Evolutionary conservation across 1,284 basidiomycete genomes (phyloP).

Genomic region (Sporisorium graminicola): DNA sequence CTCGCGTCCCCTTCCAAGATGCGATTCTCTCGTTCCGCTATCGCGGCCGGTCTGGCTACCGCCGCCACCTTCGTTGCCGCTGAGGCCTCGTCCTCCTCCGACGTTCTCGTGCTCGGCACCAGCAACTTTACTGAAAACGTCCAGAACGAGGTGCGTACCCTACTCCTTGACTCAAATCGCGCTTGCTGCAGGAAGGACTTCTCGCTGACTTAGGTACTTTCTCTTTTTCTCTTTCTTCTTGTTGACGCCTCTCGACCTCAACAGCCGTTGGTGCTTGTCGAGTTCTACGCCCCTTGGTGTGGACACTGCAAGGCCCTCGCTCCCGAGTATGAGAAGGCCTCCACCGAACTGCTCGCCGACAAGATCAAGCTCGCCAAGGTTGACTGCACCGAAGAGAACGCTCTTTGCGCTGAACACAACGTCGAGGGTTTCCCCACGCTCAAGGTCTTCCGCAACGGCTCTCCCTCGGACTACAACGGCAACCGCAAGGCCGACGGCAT

Average conservation of each 20-base stretch:
- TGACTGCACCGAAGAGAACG: conserved; percentile 75
- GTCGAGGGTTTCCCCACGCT: conserved; percentile 91
- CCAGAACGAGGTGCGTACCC: conserved; percentile 71
- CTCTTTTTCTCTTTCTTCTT: too few species aligned
- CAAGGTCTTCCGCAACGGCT: conserved; percentile 92
- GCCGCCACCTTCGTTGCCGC: conserved; percentile 71
- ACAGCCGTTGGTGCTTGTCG: conserved; percentile 86
- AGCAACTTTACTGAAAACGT: conserved; percentile 80
- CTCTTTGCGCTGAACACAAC: conserved; percentile 74
- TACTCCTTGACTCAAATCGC: neutral
- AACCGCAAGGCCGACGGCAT: conserved; percentile 96
- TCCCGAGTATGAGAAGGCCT: conserved; percentile 90
- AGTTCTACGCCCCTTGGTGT: conserved; percentile 94
- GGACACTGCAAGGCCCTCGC: conserved; percentile 79
- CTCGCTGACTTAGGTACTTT: conserved; percentile 6
- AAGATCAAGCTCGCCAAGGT: conserved; percentile 90
- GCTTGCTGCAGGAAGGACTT: neutral
- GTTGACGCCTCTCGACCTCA: neutral
- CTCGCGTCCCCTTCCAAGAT: conserved; percentile 26
- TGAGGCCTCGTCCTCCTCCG: conserved; percentile 76
- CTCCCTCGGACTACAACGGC: conserved; percentile 80
- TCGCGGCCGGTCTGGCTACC: conserved; percentile 54
- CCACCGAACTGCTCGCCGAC: conserved; percentile 86
- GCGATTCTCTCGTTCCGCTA: conserved; percentile 52
- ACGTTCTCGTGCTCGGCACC: conserved; percentile 83